phyloP scores from a whole-genome alignment of 345 rosid genomes.

The Lumnitzera racemosa region DNA sequence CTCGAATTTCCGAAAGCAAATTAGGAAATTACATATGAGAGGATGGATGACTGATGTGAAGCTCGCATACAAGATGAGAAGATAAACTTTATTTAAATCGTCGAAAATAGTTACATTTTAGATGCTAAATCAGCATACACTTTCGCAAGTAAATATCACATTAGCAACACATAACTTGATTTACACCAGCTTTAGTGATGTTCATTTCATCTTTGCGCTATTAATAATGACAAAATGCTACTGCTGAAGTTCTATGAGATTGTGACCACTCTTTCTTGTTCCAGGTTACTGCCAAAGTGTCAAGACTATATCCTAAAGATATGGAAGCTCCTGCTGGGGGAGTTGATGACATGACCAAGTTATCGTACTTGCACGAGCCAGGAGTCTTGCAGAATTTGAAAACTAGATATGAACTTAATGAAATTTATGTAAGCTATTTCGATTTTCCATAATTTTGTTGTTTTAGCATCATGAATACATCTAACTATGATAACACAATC shows the following conservation, averaged over 20 bases:
- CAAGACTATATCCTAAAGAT: slow-evolving; percentile 77
- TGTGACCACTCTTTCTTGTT: slow-evolving; percentile 2
- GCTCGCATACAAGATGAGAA: no score
- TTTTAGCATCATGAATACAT: not conserved
- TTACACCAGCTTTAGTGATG: no score
- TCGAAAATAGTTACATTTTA: no score
- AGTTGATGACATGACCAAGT: slow-evolving; percentile 97
- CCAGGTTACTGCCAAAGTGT: slow-evolving; percentile 57
- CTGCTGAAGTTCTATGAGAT: not conserved
- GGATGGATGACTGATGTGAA: no score
- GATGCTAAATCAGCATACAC: no score
- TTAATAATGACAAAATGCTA: not conserved
- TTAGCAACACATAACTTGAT: no score
- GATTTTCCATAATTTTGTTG: not conserved
- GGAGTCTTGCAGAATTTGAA: slow-evolving; percentile 83
- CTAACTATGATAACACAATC: not conserved
- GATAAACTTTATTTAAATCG: no score
- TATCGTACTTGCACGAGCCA: slow-evolving; percentile 90
- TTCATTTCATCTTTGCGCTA: no score
- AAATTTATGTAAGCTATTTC: slow-evolving; percentile 65
- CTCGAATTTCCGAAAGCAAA: no score
- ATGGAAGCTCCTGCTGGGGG: slow-evolving; percentile 93
- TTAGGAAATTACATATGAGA: no score
- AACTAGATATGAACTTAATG: slow-evolving; percentile 80
- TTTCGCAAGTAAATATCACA: no score